Conservation (phyloP, 441 rosid species). For the Bruguiera hainesii region DNA sequence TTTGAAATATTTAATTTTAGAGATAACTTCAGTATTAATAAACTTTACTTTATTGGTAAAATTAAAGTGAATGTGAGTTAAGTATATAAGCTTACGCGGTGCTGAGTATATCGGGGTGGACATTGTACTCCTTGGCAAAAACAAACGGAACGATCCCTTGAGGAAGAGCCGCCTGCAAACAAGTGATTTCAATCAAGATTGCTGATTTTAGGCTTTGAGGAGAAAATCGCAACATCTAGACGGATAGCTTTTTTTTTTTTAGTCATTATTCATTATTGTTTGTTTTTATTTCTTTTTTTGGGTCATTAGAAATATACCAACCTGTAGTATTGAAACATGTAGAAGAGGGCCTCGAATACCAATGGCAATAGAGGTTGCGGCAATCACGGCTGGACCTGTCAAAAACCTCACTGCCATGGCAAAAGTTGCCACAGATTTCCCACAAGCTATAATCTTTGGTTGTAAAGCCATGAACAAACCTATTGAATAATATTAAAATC, state of each 20-base stretch:
- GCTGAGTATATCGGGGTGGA: constrained; percentile 63
- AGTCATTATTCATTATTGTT: background rate
- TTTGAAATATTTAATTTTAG: too few relatives aligned
- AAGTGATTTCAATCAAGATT: constrained; percentile 9
- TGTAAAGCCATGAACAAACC: constrained; percentile 86
- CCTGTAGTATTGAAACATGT: constrained; percentile 80
- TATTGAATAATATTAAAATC: constrained; percentile 14
- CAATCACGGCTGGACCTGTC: constrained; percentile 72
- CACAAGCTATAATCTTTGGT: constrained; percentile 80
- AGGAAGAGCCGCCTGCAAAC: constrained; percentile 60
- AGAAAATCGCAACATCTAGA: background rate
- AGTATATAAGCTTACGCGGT: constrained; percentile 38
- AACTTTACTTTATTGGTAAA: too few relatives aligned
- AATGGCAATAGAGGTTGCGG: constrained; percentile 61
- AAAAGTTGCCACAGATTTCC: constrained; percentile 58
- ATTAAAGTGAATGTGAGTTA: too few relatives aligned
- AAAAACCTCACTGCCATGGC: constrained; percentile 70
- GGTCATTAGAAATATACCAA: constrained; percentile 5
- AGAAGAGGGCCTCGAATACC: constrained; percentile 69
- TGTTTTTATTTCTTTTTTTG: background rate
- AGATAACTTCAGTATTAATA: too few relatives aligned
- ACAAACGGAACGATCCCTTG: constrained; percentile 69
- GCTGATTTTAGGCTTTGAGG: too few relatives aligned
- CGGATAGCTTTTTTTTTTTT: background rate
- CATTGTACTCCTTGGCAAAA: constrained; percentile 59